phyloP scores from a whole-genome alignment of 768 basidiomycete species.

The Suillus sp. region DNA sequence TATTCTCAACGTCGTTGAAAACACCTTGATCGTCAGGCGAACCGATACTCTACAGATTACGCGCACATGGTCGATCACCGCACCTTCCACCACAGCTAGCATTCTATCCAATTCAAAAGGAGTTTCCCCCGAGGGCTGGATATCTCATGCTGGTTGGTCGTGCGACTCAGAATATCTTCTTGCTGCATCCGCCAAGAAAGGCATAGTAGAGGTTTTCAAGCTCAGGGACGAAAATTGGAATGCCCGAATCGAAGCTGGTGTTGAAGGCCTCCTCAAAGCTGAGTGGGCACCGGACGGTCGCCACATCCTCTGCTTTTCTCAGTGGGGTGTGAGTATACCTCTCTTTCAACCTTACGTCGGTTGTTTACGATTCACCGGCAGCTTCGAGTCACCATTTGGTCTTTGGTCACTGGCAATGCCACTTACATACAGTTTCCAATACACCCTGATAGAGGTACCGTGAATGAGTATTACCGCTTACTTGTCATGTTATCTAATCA shows the following conservation, averaged over 20 bases:
- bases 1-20: constrained; percentile 76
- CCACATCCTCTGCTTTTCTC: constrained; percentile 85
- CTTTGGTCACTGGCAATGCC: constrained; percentile 70
- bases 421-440: constrained; percentile 86
- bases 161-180: constrained; percentile 86
- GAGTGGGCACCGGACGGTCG: constrained; percentile 92
- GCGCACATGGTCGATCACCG: constrained; percentile 73
- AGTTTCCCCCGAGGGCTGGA: constrained; percentile 39
- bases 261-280: constrained; percentile 82
- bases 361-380: constrained; percentile 32
- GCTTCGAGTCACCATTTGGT: constrained; percentile 89
- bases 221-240: constrained; percentile 79
- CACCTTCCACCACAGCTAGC: constrained; percentile 51
- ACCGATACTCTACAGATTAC: constrained; percentile 83
- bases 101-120: constrained; percentile 38
- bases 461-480: neutral
- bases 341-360: constrained; percentile 21
- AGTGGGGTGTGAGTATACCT: constrained; percentile 76
- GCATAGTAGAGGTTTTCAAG: constrained; percentile 76
- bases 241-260: constrained; percentile 76
- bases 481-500: constrained; percentile 6
- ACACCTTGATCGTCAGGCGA: constrained; percentile 81
- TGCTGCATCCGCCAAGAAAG: constrained; percentile 72
- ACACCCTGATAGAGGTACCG: constrained; percentile 73
- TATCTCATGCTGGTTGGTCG: constrained; percentile 85